A percentile compares a stretch with the other conserved stretches of the same genome.
phyloP scores from a whole-genome alignment of 1,139 yeast genomes.

The Yarrowia galli region DNA sequence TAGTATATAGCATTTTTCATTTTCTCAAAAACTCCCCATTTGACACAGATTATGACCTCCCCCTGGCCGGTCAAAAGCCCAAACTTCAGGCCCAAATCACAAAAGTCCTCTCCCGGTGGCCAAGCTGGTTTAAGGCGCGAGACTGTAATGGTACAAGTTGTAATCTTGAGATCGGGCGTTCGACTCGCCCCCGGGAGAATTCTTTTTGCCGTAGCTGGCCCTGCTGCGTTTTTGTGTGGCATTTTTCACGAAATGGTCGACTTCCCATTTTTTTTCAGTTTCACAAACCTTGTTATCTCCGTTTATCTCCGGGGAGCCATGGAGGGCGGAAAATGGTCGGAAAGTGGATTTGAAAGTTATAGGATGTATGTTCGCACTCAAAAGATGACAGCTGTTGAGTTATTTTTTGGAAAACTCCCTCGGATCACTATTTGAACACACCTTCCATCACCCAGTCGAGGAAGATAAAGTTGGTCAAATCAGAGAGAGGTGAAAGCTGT shows the following conservation, averaged over 20 bases:
- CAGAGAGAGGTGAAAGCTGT: background rate
- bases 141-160: slow-evolving; percentile 22
- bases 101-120: slow-evolving; percentile 19
- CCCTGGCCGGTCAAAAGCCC: background rate
- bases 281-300: slow-evolving; percentile 1
- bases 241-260: background rate
- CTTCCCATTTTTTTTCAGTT: background rate
- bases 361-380: too few relatives aligned
- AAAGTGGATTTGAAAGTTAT: too few relatives aligned
- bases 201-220: background rate
- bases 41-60: background rate
- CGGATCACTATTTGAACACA: background rate
- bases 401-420: too few relatives aligned
- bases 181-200: slow-evolving; percentile 27
- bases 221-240: background rate
- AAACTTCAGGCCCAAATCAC: slow-evolving; percentile 3
- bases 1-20: too few relatives aligned
- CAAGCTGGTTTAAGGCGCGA: slow-evolving; percentile 30
- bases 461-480: slow-evolving; percentile 4
- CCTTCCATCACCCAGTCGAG: background rate
- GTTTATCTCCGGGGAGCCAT: background rate
- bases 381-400: too few relatives aligned
- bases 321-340: too few relatives aligned
- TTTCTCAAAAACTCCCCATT: background rate
- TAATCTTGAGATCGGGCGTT: slow-evolving; percentile 29